These are phyloP conservation scores for Chenopodium album DNA, from an alignment of 148 eudicot genomes.

Conservation along the genomic window DNA sequence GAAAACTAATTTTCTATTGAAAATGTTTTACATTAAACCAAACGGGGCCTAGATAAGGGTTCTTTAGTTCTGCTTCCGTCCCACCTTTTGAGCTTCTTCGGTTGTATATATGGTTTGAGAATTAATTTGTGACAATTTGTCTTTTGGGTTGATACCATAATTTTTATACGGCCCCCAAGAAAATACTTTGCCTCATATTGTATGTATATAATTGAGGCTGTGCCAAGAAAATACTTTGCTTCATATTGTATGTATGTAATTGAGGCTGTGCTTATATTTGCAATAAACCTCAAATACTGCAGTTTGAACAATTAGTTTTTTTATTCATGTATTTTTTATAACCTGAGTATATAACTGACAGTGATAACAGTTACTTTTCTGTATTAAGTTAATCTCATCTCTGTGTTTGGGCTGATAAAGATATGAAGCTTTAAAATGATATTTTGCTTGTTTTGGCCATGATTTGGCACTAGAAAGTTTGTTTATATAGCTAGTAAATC, in stretches of 20 bases:
- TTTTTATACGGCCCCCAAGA: neutral
- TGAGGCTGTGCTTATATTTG: no score
- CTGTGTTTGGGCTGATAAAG: neutral
- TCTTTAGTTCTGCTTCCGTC: neutral
- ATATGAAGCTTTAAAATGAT: neutral
- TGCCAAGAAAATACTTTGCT: neutral
- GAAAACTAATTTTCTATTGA: no score
- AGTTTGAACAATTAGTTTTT: neutral
- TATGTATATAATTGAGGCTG: neutral
- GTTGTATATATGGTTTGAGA: neutral
- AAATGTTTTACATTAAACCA: no score
- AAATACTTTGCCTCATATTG: neutral
- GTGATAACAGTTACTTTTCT: neutral
- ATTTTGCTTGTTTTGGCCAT: neutral
- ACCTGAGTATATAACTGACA: neutral
- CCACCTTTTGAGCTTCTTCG: neutral
- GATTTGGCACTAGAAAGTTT: conserved; percentile 1
- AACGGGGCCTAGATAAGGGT: neutral
- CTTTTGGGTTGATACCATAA: neutral
- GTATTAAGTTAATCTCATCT: neutral
- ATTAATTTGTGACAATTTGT: neutral
- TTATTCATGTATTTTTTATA: neutral
- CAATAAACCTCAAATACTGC: no score
- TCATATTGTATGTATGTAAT: no score
- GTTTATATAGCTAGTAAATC: neutral